Base-by-base conservation (phyloP, 768 basidiomycete species). In the Panus rudis region DNA sequence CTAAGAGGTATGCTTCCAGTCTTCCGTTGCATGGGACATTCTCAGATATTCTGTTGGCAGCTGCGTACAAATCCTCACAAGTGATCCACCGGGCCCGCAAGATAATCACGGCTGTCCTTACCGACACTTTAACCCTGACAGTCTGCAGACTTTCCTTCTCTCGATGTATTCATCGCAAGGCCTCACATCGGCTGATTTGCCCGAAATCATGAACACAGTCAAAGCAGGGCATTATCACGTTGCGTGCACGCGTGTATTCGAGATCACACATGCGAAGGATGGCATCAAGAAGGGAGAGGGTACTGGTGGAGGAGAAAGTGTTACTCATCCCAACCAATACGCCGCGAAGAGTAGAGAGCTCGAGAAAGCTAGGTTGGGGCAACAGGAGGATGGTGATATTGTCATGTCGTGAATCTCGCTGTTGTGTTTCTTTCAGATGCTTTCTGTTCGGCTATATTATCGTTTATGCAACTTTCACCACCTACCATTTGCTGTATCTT, bases 231-330 rank as follows among this genome's bases (percentile, higher is more conserved):
- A 94, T 59, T 94, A 81, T 61, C 94, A 99, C 60, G 85, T 97
- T 34, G 94, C 93, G 6, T 99, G 96, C 65, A 98, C 96, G 7
- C 76, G 93, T 19, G 91, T 98, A 17, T 99, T 92, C 62, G 96
- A 99, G 67, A 73, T 96, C 22, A 96, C 92, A 20, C 94, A 98
- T 61, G 66, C 71, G 19, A 60, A 61, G 16, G 67, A 61, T 47
- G 80, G 84, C 7, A 79, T 94, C 39, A 82, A 77, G 65, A 93
- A 88, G 60, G 92, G 92, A 2, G 90, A 96, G 12, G 96, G 94
- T 0, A 53, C 93, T 33, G 89, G 90, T 6, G 75, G 65, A 4
- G 86, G 88, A 1, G 93, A 96, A 56, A 86, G 78, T 47, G 86
- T 97, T 19, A 86, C 81, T 8, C 96, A 99, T 65, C 96, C 96